Evolutionary conservation across 2,329 filamentous ascomycete genomes (phyloP).

Genomic region (Xylariaceae sp.): DNA sequence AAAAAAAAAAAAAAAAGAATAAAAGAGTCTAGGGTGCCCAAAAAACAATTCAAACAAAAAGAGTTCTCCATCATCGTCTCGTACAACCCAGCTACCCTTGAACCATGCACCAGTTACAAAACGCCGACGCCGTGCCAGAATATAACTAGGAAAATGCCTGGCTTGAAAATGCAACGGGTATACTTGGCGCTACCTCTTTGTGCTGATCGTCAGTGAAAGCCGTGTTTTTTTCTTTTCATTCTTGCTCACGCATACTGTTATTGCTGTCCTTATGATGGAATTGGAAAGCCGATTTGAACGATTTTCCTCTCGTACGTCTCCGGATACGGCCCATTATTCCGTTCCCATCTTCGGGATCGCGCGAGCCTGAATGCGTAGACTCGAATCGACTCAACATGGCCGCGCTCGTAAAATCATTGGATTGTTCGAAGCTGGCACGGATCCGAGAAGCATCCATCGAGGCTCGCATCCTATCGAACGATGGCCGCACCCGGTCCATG

Average conservation of each 20-base stretch:
- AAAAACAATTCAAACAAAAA: constrained; percentile 10
- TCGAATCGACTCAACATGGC: constrained; percentile 81
- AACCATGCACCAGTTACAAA: constrained; percentile 23
- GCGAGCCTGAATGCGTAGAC: constrained; percentile 54
- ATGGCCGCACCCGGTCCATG: constrained; percentile 68
- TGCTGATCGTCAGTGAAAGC: no score
- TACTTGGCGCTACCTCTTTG: no score
- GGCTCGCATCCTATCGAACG: constrained; percentile 80
- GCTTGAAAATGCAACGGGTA: constrained; percentile 6
- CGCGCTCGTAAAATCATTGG: constrained; percentile 86
- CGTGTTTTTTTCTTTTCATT: constrained; percentile 15
- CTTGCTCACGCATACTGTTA: constrained; percentile 29
- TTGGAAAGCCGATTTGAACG: constrained; percentile 31
- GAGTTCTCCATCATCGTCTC: constrained; percentile 27
- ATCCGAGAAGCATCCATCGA: constrained; percentile 75
- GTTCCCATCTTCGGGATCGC: constrained; percentile 18
- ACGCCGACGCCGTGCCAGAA: constrained; percentile 28
- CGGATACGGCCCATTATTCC: constrained; percentile 32
- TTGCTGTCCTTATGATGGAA: constrained; percentile 27
- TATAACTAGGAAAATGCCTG: constrained; percentile 13
- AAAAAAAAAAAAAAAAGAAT: no score
- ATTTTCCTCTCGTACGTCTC: constrained; percentile 33
- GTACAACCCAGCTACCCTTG: constrained; percentile 24
- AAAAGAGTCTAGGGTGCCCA: neutral
- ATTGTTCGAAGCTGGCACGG: constrained; percentile 79